Evolutionary conservation across 2,329 filamentous ascomycete genomes (phyloP), one percentile per base, ranked within the genome.

Genomic region (Orbilia brochopaga): DNA sequence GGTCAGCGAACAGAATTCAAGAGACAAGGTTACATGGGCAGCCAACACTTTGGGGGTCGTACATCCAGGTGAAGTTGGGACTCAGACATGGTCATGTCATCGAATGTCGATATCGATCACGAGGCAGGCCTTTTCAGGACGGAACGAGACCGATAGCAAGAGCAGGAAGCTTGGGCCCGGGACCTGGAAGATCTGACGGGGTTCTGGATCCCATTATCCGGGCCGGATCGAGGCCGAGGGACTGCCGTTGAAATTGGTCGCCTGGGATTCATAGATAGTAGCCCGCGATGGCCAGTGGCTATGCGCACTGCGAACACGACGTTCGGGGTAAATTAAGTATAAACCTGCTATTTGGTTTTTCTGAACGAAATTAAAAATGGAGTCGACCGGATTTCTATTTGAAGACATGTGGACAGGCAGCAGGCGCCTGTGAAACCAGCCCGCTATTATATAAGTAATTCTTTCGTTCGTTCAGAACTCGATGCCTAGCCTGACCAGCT

Each of bases 21-120:
- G 37, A 23, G 21, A 48, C 17, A 65, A 61, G 50, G 50, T 35
- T 72, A 59, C 44, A 56, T 40, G 60, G 60, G 60, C 52, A 44
- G 62, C 40, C 46, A 37, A 27, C 58, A 55, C n/a, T n/a, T 59
- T 46, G 23, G 53, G 30, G 53, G 66, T 59, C 63, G 40, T 54
- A 64, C 27, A 52, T 52, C 50, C 52, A n/a, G 40, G 32, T 23
- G 19, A 21, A 19, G 19, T 21, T 13, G 37, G 37, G 15, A 17
- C 37, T 17, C 37, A 48, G n/a, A 19, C 19, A 19, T 10, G 7
- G 8, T 57, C 60, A 32, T 30, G 42, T 37, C 51, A 37, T 46
- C 44, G 37, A 40, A 55, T 53, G 44, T 62, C 37, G 42, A 65
- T 56, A 72, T n/a, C n/a, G n/a, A n/a, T 72, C 60, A 65, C 50